Evolutionary conservation across 2,329 filamentous ascomycete species (phyloP).

Genomic region (Lecanicillium sp.): DNA sequence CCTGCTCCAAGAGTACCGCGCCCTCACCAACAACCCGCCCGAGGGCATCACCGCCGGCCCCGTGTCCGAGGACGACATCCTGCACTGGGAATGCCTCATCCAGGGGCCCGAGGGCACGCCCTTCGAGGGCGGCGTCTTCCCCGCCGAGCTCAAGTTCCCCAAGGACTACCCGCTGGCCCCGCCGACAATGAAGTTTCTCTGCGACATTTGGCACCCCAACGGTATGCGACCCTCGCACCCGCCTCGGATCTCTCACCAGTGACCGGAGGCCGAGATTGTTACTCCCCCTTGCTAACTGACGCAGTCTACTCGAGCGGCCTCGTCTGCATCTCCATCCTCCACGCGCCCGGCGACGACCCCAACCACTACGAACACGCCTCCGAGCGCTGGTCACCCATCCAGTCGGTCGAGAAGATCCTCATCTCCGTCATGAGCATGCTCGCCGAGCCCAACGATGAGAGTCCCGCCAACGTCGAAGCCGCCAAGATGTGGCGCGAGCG

Average conservation of each 20-base stretch:
- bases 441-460: slow-evolving; percentile 94
- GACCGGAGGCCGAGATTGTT: too few relatives aligned
- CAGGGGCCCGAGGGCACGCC: slow-evolving; percentile 93
- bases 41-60: slow-evolving; percentile 96
- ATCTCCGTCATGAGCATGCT: slow-evolving; percentile 98
- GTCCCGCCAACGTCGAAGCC: slow-evolving; percentile 90
- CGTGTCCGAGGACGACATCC: slow-evolving; percentile 87
- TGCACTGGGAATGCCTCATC: slow-evolving; percentile 94
- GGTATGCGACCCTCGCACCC: slow-evolving; percentile 54
- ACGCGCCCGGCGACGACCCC: slow-evolving; percentile 92
- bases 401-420: slow-evolving; percentile 95
- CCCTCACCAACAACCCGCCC: slow-evolving; percentile 89
- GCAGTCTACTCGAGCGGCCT: slow-evolving; percentile 85
- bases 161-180: slow-evolving; percentile 96
- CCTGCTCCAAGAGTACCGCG: slow-evolving; percentile 93
- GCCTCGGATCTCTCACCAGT: too few relatives aligned
- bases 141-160: slow-evolving; percentile 89
- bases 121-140: slow-evolving; percentile 93
- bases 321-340: slow-evolving; percentile 97
- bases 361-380: slow-evolving; percentile 97
- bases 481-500: slow-evolving; percentile 93
- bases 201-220: slow-evolving; percentile 95
- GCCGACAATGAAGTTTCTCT: slow-evolving; percentile 91
- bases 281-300: not conserved
- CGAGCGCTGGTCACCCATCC: slow-evolving; percentile 93